Evolutionary conservation across 1,284 basidiomycete species (phyloP), one percentile per base, ranked within the genome.

Genomic region (Dichomitus squalens): DNA sequence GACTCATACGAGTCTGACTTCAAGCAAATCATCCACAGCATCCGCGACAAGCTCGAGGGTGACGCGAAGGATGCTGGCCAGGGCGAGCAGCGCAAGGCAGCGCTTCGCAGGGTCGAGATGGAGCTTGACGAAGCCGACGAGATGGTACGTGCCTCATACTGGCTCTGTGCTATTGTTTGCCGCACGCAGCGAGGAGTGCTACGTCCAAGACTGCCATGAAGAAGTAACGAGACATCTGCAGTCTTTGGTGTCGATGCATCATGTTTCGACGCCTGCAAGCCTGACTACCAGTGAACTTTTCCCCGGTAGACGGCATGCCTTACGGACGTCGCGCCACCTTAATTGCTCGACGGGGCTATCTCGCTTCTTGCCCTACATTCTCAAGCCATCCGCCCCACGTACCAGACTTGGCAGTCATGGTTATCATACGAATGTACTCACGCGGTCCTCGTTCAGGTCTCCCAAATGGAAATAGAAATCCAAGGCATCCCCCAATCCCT

Each of bases 391-490:
- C n/a, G n/a, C n/a, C n/a, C n/a, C n/a, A n/a, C n/a, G n/a, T 31
- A 5, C 29, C 29, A 31, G 29, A 31, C 29, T 5, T 31, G 29
- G 29, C 29, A 31, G 29, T 31, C 29, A 11, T 36, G 35, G 35
- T 36, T n/a, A 16, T 2, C 31, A 29, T 12, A 47, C 9, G n/a
- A 25, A 27, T 25, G 49, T 29, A 27, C 39, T 12, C 33, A 18
- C 60, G n/a, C n/a, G n/a, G n/a, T 64, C 43, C 62, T 55, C 43
- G 43, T 41, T 34, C 14, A 96, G 95, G 84, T 97, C 64, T 94
- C 93, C 34, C 97, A 99, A 84, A 98, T 99, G 96, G 96, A 98
- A 75, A 92, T 99, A 60, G 97, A 99, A 77, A 89, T 97, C n/a
- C 95, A 96, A 69, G 91, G 92, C 11, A 96, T 98, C 72, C 95